phyloP scores from a whole-genome alignment of 2,329 filamentous ascomycete genomes.

The Diaporthe caulivora region DNA sequence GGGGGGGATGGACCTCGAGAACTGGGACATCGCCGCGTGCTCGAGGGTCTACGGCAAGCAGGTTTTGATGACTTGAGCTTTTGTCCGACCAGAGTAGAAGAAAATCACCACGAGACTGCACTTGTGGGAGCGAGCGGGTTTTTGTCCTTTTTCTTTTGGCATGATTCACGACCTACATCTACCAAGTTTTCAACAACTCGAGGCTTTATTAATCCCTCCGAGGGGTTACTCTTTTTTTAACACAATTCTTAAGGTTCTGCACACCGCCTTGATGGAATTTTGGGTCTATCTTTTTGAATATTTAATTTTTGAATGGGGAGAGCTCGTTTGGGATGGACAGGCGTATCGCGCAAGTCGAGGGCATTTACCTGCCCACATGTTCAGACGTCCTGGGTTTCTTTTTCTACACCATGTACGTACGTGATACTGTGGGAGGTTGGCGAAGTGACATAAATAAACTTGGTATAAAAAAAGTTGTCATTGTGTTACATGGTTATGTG shows the following conservation, averaged over 20 bases:
- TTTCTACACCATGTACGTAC: neutral
- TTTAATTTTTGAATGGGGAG: constrained; percentile 4
- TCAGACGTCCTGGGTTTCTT: too few relatives aligned
- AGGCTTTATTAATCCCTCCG: neutral
- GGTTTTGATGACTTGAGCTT: constrained; percentile 33
- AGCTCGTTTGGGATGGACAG: neutral
- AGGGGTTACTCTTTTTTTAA: neutral
- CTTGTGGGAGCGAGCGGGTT: neutral
- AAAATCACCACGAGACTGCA: neutral
- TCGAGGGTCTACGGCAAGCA: constrained; percentile 43
- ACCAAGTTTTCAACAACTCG: constrained; percentile 1
- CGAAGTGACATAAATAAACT: too few relatives aligned
- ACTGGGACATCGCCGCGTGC: constrained; percentile 45
- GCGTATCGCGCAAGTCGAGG: neutral
- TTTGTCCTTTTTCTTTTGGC: too few relatives aligned
- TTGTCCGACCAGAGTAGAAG: neutral
- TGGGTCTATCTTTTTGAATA: constrained; percentile 23
- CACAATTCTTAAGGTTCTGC: neutral
- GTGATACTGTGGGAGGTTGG: too few relatives aligned
- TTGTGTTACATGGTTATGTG: too few relatives aligned
- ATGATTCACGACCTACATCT: constrained; percentile 28
- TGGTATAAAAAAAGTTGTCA: too few relatives aligned
- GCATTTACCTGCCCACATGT: too few relatives aligned
- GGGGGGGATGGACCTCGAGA: constrained; percentile 39
- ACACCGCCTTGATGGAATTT: neutral